Evolutionary conservation across 306 rosid genomes (phyloP).

Genomic region (Trifolium dubium): DNA sequence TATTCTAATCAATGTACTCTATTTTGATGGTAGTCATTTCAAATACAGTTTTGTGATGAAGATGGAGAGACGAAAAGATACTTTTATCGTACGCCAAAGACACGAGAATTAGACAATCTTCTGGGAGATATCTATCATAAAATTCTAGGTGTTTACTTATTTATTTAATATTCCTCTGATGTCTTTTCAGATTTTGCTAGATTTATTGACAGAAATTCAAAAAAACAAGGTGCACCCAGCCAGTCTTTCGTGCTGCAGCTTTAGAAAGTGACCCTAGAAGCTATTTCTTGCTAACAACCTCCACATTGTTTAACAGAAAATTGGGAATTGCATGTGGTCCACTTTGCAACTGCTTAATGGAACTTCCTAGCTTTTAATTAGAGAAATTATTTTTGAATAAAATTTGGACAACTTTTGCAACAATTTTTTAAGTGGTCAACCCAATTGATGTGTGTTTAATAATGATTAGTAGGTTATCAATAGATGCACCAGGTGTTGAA

Average conservation of each 20-base stretch:
- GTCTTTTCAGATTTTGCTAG: background rate
- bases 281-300: slow-evolving; percentile 5
- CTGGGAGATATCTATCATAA: slow-evolving; percentile 96
- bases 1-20: slow-evolving; percentile 23
- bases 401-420: background rate
- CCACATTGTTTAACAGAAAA: background rate
- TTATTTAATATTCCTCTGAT: slow-evolving; percentile 29
- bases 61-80: slow-evolving; percentile 84
- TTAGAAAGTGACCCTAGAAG: background rate
- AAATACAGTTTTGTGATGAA: slow-evolving; percentile 75
- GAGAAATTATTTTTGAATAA: background rate
- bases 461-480: background rate
- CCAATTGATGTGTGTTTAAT: background rate
- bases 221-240: background rate
- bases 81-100: slow-evolving; percentile 89
- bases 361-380: background rate
- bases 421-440: background rate
- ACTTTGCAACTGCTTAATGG: background rate
- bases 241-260: background rate
- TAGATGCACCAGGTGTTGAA: background rate
- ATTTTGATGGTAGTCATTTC: slow-evolving; percentile 43
- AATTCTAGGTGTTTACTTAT: slow-evolving; percentile 69
- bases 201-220: slow-evolving; percentile 5
- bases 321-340: background rate
- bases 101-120: slow-evolving; percentile 81